phyloP scores from a whole-genome alignment of 1,284 basidiomycete genomes.

The Mycena citricolor region DNA sequence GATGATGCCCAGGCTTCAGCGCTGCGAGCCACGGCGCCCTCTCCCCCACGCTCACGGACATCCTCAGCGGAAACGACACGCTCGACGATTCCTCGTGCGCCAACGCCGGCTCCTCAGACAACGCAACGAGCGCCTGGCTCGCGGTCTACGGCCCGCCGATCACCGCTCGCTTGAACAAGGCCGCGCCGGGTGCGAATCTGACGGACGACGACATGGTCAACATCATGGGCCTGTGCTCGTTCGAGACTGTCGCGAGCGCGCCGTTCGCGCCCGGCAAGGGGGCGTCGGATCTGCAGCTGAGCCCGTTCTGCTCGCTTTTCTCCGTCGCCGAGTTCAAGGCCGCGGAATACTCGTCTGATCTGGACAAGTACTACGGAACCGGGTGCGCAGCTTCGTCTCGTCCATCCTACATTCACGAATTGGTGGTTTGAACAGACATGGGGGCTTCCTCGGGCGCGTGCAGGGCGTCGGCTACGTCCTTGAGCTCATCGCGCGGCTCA shows the following conservation, averaged over 20 bases:
- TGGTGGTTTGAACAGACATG: too few species aligned
- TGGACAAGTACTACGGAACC: constrained; percentile 76
- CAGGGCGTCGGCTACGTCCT: constrained; percentile 84
- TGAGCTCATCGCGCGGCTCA: constrained; percentile 81
- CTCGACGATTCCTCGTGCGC: constrained; percentile 71
- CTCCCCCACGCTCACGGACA: constrained; percentile 48
- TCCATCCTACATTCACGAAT: too few species aligned
- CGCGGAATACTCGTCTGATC: constrained; percentile 71
- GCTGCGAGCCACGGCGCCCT: constrained; percentile 40
- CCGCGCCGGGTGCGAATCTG: constrained; percentile 64
- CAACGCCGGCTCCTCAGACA: constrained; percentile 47
- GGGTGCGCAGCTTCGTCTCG: constrained; percentile 48
- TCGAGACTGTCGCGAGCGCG: constrained; percentile 57
- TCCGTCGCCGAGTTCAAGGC: constrained; percentile 52
- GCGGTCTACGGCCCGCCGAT: constrained; percentile 56
- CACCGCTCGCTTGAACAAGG: constrained; percentile 58
- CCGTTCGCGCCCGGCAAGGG: neutral
- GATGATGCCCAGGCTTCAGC: constrained; percentile 47
- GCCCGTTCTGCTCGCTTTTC: constrained; percentile 75
- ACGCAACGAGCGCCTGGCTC: constrained; percentile 53
- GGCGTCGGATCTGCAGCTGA: constrained; percentile 32
- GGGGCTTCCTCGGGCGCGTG: constrained; percentile 63
- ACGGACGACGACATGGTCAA: constrained; percentile 54
- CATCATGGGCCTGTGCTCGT: constrained; percentile 76
- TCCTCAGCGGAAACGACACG: constrained; percentile 70